phyloP scores from a whole-genome alignment of 2,329 filamentous ascomycete species.

The Myriosclerotinia duriaeana region DNA sequence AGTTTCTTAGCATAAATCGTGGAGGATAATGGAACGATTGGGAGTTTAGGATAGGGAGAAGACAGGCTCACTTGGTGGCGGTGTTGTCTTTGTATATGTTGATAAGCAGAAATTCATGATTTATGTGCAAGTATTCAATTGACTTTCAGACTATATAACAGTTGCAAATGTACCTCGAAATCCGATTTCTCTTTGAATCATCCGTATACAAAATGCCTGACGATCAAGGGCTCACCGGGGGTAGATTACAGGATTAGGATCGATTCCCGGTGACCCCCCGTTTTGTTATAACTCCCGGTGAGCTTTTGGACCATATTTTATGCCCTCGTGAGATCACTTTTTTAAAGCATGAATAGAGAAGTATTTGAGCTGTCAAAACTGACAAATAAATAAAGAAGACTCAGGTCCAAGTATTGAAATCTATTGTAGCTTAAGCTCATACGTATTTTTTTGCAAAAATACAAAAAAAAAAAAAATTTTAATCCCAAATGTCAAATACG shows the following conservation, averaged over 20 bases:
- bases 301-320: not conserved
- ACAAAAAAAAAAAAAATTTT: not conserved
- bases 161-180: not conserved
- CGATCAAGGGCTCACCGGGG: not conserved
- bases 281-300: no score
- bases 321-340: no score
- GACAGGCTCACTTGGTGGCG: not conserved
- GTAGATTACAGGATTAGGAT: not conserved
- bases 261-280: not conserved
- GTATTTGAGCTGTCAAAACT: not conserved
- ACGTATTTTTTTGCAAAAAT: not conserved
- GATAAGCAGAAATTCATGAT: conserved; percentile 4
- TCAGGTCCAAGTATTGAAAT: no score
- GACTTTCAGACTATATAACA: not conserved
- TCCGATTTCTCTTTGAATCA: not conserved
- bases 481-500: not conserved
- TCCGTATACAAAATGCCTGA: not conserved
- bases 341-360: not conserved
- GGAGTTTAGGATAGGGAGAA: conserved; percentile 21
- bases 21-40: not conserved
- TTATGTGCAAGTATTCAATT: not conserved
- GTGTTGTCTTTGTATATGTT: conserved; percentile 12
- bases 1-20: conserved; percentile 49
- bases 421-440: not conserved
- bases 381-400: not conserved